Conservation (phyloP, 768 basidiomycete species). For the Xanthoconium stramineum region DNA sequence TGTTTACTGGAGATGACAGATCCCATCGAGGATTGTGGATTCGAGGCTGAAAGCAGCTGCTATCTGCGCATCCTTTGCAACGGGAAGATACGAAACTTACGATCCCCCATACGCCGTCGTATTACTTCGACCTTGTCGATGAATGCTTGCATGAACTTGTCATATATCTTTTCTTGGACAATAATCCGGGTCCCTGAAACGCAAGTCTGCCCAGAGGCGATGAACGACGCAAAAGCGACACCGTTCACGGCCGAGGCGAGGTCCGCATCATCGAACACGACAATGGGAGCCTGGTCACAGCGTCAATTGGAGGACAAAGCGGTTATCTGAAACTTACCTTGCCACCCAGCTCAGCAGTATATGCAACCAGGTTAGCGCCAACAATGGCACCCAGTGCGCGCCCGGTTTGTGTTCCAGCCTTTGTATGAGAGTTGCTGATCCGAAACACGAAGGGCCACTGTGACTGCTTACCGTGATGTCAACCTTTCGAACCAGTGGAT, state of each 20-base stretch:
- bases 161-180: conserved; percentile 66
- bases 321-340: conserved; percentile 46
- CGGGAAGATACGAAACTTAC: conserved; percentile 40
- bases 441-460: background rate
- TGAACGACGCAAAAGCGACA: conserved; percentile 76
- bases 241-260: conserved; percentile 75
- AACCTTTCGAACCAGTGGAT: conserved; percentile 72
- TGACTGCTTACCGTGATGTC: conserved; percentile 67
- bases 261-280: conserved; percentile 80
- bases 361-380: conserved; percentile 69
- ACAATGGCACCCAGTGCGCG: conserved; percentile 70
- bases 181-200: conserved; percentile 88
- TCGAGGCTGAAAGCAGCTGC: conserved; percentile 47
- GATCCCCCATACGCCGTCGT: conserved; percentile 69
- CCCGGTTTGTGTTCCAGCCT: conserved; percentile 81
- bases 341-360: conserved; percentile 84
- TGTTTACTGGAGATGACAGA: conserved; percentile 68
- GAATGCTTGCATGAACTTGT: conserved; percentile 61
- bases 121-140: conserved; percentile 62
- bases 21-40: conserved; percentile 74
- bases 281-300: conserved; percentile 61
- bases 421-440: background rate
- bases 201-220: conserved; percentile 88
- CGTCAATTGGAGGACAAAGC: background rate
- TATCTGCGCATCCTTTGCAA: background rate